Evolutionary conservation across 768 basidiomycete genomes (phyloP).

Genomic region (Dentipellis fragilis): DNA sequence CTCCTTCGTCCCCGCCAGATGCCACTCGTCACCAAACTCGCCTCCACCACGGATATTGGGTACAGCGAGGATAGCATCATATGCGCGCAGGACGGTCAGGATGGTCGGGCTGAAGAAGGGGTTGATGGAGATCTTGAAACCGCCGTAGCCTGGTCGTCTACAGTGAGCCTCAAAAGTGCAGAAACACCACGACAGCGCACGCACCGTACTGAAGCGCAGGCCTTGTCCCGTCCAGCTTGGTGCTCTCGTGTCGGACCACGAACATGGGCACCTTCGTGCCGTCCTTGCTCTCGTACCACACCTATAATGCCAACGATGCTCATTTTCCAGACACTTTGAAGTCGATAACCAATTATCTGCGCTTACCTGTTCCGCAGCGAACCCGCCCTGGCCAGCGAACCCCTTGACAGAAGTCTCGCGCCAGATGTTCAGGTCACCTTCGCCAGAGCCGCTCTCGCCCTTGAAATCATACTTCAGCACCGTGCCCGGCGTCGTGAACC

Average conservation of each 20-base stretch:
- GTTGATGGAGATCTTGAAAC: slow-evolving; percentile 60
- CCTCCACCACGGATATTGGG: slow-evolving; percentile 46
- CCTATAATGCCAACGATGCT: slow-evolving; percentile 23
- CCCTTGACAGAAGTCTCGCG: slow-evolving; percentile 49
- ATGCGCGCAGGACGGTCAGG: slow-evolving; percentile 64
- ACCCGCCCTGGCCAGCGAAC: slow-evolving; percentile 50
- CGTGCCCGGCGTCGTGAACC: slow-evolving; percentile 67
- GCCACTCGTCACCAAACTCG: slow-evolving; percentile 85
- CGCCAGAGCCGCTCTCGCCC: slow-evolving; percentile 19
- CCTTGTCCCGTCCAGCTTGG: slow-evolving; percentile 62
- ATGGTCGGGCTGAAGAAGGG: slow-evolving; percentile 66
- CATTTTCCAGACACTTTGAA: neutral
- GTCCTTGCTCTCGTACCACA: slow-evolving; percentile 75
- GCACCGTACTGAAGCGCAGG: slow-evolving; percentile 70
- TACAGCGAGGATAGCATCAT: slow-evolving; percentile 54
- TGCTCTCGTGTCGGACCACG: slow-evolving; percentile 65
- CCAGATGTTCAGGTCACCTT: slow-evolving; percentile 51
- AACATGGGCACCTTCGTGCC: slow-evolving; percentile 82
- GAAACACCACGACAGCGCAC: slow-evolving; percentile 4
- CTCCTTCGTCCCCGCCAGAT: slow-evolving; percentile 58
- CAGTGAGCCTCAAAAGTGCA: neutral
- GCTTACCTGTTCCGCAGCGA: slow-evolving; percentile 52
- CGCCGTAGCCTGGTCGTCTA: slow-evolving; percentile 55
- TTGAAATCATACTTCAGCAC: slow-evolving; percentile 54
- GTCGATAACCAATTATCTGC: neutral